Conservation (phyloP, 2,329 filamentous ascomycete genomes). For the Fusarium sarcochroum region DNA sequence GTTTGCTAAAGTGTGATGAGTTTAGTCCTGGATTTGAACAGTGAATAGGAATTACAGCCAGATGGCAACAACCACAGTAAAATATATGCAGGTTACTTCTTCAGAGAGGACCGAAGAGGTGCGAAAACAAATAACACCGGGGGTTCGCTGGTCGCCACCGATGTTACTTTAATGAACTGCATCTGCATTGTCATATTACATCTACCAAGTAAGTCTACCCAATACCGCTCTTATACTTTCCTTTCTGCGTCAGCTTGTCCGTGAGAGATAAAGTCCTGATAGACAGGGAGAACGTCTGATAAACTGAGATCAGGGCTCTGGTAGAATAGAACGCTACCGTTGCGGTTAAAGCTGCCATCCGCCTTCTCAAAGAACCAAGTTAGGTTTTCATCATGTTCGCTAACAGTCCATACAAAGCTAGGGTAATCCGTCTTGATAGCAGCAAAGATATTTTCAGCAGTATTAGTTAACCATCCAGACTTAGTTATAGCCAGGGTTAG, state of each 20-base stretch:
- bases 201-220: too few species aligned
- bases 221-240: too few species aligned
- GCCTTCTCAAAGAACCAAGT: conserved; percentile 99
- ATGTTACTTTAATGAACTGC: too few species aligned
- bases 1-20: too few species aligned
- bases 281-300: conserved; percentile 80
- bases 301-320: conserved; percentile 85
- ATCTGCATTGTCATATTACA: too few species aligned
- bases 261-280: conserved; percentile 86
- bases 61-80: too few species aligned
- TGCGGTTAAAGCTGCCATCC: conserved; percentile 88
- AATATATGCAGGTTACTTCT: too few species aligned
- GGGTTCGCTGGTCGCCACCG: too few species aligned
- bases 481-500: conserved; percentile 95
- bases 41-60: too few species aligned
- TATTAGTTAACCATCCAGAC: conserved; percentile 92
- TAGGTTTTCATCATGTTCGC: conserved; percentile 94
- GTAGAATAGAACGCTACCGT: conserved; percentile 95
- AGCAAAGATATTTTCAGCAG: conserved; percentile 94
- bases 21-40: too few species aligned
- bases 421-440: conserved; percentile 94
- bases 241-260: conserved; percentile 57
- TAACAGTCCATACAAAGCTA: conserved; percentile 95
- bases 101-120: too few species aligned
- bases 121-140: too few species aligned